Evolutionary conservation across 352 stramenopile genomes (phyloP).

Genomic region (Bremia lactucae): DNA sequence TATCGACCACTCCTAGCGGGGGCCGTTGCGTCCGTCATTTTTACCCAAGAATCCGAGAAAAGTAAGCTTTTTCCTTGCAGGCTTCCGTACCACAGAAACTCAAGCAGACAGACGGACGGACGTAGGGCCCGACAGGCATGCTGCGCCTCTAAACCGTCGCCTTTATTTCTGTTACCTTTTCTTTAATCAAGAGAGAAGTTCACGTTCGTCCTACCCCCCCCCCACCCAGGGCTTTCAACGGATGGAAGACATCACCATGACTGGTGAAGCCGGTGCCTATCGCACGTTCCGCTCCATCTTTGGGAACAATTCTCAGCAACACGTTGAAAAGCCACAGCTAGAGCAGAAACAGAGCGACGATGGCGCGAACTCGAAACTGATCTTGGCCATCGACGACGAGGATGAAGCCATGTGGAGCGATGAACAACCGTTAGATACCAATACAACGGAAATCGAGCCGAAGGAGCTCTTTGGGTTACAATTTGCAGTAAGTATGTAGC

Average conservation of each 20-base stretch:
- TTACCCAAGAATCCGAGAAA: conserved; percentile 18
- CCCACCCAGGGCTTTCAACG: conserved; percentile 5
- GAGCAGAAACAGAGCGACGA: conserved; percentile 16
- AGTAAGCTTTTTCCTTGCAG: conserved; percentile 7
- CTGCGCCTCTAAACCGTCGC: conserved; percentile 27
- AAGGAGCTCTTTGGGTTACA: conserved; percentile 14
- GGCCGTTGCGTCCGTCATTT: conserved; percentile 25
- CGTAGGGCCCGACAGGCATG: conserved; percentile 23
- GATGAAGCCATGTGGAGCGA: conserved; percentile 48
- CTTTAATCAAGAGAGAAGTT: conserved; percentile 3
- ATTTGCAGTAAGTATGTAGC: conserved; percentile 14
- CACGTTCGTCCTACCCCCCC: neutral
- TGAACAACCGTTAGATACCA: conserved; percentile 12
- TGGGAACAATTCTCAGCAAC: conserved; percentile 10
- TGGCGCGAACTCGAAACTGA: neutral
- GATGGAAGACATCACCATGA: conserved; percentile 32
- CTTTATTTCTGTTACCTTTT: conserved; percentile 15
- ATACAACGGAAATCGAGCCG: conserved; percentile 7
- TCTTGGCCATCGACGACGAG: conserved; percentile 17
- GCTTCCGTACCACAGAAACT: neutral
- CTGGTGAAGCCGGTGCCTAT: conserved; percentile 36
- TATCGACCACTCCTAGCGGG: conserved; percentile 4
- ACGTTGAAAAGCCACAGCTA: conserved; percentile 16
- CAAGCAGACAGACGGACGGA: conserved; percentile 14
- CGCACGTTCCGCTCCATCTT: conserved; percentile 73